phyloP scores from a whole-genome alignment of 345 rosid species.

The Hibiscus trionum region DNA sequence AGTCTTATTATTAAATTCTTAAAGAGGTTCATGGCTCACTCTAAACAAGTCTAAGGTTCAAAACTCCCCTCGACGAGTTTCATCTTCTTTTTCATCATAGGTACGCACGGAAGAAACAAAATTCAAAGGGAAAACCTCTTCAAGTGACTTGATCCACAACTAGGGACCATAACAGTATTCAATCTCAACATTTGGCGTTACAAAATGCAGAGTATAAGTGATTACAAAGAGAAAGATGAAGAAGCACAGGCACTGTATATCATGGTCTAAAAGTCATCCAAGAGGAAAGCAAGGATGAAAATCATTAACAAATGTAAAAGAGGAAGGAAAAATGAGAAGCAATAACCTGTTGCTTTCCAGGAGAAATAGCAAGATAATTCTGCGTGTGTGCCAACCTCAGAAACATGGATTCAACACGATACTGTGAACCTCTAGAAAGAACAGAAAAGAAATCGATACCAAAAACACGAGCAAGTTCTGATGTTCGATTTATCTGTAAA shows the following conservation, averaged over 20 bases:
- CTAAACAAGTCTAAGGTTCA: no score
- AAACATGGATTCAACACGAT: conserved; percentile 96
- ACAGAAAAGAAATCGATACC: conserved; percentile 98
- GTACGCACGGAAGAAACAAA: no score
- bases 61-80: no score
- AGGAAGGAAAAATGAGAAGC: neutral
- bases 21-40: no score
- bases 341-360: conserved; percentile 81
- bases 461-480: conserved; percentile 95
- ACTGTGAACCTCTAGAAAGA: conserved; percentile 96
- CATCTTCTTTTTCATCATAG: no score
- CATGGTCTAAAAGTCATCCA: neutral
- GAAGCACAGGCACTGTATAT: neutral
- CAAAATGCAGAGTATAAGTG: neutral
- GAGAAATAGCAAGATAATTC: conserved; percentile 91
- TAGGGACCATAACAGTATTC: neutral
- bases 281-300: neutral
- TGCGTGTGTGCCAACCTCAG: conserved; percentile 91
- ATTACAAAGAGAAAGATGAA: neutral
- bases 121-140: no score
- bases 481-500: conserved; percentile 90
- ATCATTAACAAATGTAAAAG: neutral
- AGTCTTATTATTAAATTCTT: no score
- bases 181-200: neutral
- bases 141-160: no score